Base-by-base conservation (phyloP, 2,329 filamentous ascomycete genomes). In the Tolypocladium pustulatum region DNA sequence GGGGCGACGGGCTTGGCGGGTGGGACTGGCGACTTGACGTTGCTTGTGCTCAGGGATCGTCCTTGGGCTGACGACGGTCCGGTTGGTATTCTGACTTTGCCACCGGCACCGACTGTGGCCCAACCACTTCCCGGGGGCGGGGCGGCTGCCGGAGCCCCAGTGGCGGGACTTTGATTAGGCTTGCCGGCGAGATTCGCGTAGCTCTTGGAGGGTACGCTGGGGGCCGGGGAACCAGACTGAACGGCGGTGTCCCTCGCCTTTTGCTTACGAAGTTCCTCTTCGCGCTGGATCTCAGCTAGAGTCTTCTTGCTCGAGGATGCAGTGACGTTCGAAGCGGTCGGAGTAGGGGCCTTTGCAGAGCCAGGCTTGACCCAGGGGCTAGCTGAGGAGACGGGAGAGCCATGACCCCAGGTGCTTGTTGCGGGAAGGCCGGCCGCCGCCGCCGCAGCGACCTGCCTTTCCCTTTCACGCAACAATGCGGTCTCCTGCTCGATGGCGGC, bases 161-260 rank as follows among this genome's bases (percentile, higher is more conserved):
- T 65, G 60, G 70, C 73, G 27, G 77, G 72, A 25, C 64, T 54
- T 37, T 70, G 69, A 17, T 68, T 79, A 4, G 73, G 79, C 78
- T 97, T 97, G 71, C 91, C 86, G 8, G 94, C 94, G 34, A 99
- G 84, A 71, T 97, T 94, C 25, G 94, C 93, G 72, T 97, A 97
- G 58, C 93, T 89, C 78, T 97, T 97, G 43, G 89, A 88, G 12
- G 79, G 72, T 49, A 79, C 72, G 22, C 30, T 34, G 30, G 49
- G 30, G 20, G 77, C 71, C 27, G 79, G 74, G 13, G 78, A 71
- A 32, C 72, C 76, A 30, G 77, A 73, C 65, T 84, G 82, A 4
- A 73, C 71, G 3, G 79, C 74, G 8, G 72, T 66, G 54, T 83
- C 78, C 63, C 74, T 78, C 1, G 85, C 82, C 71, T 88, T 90